phyloP scores from a whole-genome alignment of 2,329 filamentous ascomycete genomes.

The Fusarium anthophilum region DNA sequence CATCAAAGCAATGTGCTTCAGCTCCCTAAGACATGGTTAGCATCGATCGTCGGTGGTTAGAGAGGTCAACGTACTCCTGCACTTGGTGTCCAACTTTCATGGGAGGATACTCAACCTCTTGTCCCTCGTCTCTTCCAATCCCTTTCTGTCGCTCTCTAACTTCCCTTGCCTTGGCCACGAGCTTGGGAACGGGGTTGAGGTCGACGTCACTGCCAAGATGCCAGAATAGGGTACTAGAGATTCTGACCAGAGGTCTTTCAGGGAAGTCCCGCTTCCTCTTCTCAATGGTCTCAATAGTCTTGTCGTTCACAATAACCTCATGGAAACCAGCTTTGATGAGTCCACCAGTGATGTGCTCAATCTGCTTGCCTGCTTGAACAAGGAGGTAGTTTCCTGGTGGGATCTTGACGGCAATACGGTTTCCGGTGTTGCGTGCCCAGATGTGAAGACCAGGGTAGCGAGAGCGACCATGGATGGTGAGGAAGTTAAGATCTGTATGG shows the following conservation, averaged over 20 bases:
- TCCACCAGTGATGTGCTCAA: conserved; percentile 69
- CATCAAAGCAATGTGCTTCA: conserved; percentile 65
- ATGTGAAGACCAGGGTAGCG: conserved; percentile 70
- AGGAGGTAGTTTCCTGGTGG: conserved; percentile 66
- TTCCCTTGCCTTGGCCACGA: conserved; percentile 55
- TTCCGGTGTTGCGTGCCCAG: conserved; percentile 71
- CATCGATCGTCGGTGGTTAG: background rate
- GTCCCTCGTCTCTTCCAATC: conserved; percentile 64
- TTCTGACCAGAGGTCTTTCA: conserved; percentile 63
- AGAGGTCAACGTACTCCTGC: conserved; percentile 55
- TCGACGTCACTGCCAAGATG: conserved; percentile 67
- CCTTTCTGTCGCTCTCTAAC: conserved; percentile 59
- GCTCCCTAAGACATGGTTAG: conserved; percentile 51
- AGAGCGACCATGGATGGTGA: conserved; percentile 71
- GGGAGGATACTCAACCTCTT: conserved; percentile 56
- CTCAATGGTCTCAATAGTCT: conserved; percentile 59
- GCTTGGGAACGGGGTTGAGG: conserved; percentile 59
- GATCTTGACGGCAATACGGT: conserved; percentile 67
- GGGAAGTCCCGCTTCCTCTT: conserved; percentile 53
- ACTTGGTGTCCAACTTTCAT: conserved; percentile 70
- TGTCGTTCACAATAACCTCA: conserved; percentile 67
- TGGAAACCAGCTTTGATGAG: conserved; percentile 70
- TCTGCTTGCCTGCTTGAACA: conserved; percentile 70
- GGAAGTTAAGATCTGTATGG: conserved; percentile 72
- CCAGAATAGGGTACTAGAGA: conserved; percentile 70